Conservation (phyloP, 257 asterid genomes). For the Striga asiatica region DNA sequence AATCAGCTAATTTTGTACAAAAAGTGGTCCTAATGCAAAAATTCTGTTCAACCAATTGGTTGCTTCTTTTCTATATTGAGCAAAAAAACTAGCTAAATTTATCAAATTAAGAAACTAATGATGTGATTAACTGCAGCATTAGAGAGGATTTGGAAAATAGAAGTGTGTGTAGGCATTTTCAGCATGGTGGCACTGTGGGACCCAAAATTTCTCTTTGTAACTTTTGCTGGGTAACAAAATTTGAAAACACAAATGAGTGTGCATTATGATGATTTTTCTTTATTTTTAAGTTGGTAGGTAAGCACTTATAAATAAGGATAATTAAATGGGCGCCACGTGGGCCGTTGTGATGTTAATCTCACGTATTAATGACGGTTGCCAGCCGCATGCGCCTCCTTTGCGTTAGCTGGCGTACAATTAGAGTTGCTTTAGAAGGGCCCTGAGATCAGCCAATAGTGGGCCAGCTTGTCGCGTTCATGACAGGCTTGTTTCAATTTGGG, state of each 20-base stretch:
- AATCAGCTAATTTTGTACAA: too few species aligned
- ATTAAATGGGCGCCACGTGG: constrained; percentile 19
- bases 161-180: constrained; percentile 6
- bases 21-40: too few species aligned
- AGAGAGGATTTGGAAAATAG: background rate
- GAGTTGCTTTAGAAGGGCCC: too few species aligned
- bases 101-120: background rate
- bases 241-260: background rate
- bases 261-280: constrained; percentile 13
- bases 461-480: too few species aligned
- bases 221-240: background rate
- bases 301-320: constrained; percentile 19
- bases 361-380: constrained; percentile 21
- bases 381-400: background rate
- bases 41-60: background rate
- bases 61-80: background rate
- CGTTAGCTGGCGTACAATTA: too few species aligned
- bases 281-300: background rate
- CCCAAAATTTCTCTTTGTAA: background rate
- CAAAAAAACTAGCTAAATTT: too few species aligned
- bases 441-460: too few species aligned
- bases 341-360: constrained; percentile 19
- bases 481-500: too few species aligned
- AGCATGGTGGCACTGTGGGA: background rate
- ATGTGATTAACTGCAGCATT: background rate